phyloP scores from a whole-genome alignment of 1,284 basidiomycete species.

The Abortiporus biennis region DNA sequence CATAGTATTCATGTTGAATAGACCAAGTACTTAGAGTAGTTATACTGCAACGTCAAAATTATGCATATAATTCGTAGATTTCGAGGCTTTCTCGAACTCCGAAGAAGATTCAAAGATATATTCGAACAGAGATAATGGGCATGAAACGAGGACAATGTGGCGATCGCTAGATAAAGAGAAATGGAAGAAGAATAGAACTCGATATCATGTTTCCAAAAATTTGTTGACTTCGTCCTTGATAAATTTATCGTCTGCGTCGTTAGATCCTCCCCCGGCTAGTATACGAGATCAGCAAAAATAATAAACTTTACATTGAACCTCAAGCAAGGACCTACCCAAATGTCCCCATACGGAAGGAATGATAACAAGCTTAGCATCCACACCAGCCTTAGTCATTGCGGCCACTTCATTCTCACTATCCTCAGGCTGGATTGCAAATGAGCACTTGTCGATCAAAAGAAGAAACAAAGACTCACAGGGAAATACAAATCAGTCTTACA shows the following conservation, averaged over 20 bases:
- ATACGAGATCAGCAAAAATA: not conserved
- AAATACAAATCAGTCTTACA: conserved; percentile 55
- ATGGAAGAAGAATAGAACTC: too few relatives aligned
- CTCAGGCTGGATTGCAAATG: conserved; percentile 37
- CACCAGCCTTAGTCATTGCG: conserved; percentile 32
- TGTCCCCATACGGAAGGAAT: conserved; percentile 57
- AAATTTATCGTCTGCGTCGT: conserved; percentile 17
- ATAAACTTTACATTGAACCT: not conserved
- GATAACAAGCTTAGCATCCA: conserved; percentile 36
- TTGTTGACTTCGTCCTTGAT: conserved; percentile 16
- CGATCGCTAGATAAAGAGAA: too few relatives aligned
- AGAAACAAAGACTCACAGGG: conserved; percentile 17
- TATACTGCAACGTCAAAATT: too few relatives aligned
- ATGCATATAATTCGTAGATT: too few relatives aligned
- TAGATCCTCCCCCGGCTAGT: conserved; percentile 13
- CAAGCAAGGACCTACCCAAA: conserved; percentile 32
- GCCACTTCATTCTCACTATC: conserved; percentile 46
- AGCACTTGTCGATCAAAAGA: not conserved
- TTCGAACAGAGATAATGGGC: too few relatives aligned
- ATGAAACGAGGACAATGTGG: too few relatives aligned
- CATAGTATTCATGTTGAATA: too few relatives aligned
- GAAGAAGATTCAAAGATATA: too few relatives aligned
- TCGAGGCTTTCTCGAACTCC: too few relatives aligned
- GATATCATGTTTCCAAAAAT: conserved; percentile 15
- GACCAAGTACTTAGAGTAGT: too few relatives aligned